A percentile compares a stretch with the other conserved stretches of the same genome.
Conservation (phyloP, 116 monocot species). For the Thalassia testudinum region DNA sequence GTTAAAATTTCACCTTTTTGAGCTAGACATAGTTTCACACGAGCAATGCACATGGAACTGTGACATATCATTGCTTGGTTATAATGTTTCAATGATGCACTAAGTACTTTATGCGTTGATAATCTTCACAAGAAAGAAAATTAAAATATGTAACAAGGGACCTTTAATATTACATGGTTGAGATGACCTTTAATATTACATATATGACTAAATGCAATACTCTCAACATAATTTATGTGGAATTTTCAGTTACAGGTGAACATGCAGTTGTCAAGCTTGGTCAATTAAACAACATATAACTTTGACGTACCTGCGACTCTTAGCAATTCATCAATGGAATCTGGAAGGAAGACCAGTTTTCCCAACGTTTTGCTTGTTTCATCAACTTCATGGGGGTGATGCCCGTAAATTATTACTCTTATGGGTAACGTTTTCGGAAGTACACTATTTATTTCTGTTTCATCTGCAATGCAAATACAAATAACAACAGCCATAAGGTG, state of each 20-base stretch:
- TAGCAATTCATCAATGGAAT: constrained; percentile 47
- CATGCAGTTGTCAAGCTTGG: too few species aligned
- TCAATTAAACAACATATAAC: too few species aligned
- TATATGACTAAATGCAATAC: too few species aligned
- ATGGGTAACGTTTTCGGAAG: constrained; percentile 4
- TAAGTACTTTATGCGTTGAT: too few species aligned
- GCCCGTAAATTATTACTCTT: constrained; percentile 44
- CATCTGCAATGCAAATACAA: too few species aligned
- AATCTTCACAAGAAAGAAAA: too few species aligned
- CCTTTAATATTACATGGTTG: background rate
- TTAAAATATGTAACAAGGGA: too few species aligned
- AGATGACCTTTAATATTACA: background rate
- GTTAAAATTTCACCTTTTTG: background rate
- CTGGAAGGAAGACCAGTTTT: constrained; percentile 43
- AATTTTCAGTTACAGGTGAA: too few species aligned
- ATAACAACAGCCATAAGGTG: too few species aligned
- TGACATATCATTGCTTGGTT: too few species aligned
- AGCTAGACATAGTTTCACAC: background rate
- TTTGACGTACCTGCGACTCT: constrained; percentile 37
- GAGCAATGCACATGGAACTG: too few species aligned
- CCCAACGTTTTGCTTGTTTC: constrained; percentile 5
- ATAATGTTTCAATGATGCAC: background rate
- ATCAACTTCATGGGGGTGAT: constrained; percentile 19
- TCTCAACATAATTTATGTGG: too few species aligned
- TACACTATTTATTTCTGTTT: background rate